A percentile compares a stretch with the other conserved stretches of the same genome.
These are phyloP conservation scores for Casaregolazyma lundiana DNA, from an alignment of 1,139 yeast genomes.

Conservation along the genomic window DNA sequence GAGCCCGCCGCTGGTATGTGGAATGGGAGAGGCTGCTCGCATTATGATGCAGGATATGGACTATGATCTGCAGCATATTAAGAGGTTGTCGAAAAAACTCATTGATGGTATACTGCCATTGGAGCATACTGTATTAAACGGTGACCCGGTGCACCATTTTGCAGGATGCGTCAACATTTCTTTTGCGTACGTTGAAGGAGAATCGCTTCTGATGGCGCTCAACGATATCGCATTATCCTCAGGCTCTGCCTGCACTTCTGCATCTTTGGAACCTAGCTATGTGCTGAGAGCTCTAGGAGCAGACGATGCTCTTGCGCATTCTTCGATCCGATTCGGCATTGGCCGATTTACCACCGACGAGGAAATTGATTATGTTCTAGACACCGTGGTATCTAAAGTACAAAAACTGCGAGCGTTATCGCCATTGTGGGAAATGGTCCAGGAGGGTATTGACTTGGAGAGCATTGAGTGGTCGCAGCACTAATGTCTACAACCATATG, in stretches of 20 bases:
- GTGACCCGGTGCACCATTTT: conserved; percentile 67
- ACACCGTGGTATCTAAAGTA: conserved; percentile 85
- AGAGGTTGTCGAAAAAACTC: conserved; percentile 65
- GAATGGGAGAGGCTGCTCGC: conserved; percentile 97
- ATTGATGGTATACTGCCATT: conserved; percentile 67
- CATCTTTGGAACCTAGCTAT: conserved; percentile 95
- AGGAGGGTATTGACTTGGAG: conserved; percentile 92
- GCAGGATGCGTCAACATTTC: conserved; percentile 96
- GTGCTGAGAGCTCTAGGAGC: conserved; percentile 96
- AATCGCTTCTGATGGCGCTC: conserved; percentile 92
- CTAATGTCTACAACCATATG: conserved; percentile 30
- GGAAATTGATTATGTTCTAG: conserved; percentile 87
- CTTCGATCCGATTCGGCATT: conserved; percentile 93
- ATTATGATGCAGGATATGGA: conserved; percentile 68
- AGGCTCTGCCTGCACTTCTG: conserved; percentile 99
- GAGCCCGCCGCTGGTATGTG: conserved; percentile 92
- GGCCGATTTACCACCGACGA: conserved; percentile 97
- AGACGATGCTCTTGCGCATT: conserved; percentile 96
- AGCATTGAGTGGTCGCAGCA: conserved; percentile 98
- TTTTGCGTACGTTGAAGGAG: conserved; percentile 97
- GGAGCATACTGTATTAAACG: conserved; percentile 87
- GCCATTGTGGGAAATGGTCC: conserved; percentile 99
- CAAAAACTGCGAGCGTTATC: conserved; percentile 86
- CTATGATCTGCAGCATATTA: conserved; percentile 69
- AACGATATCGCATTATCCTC: conserved; percentile 94